Base-by-base conservation (phyloP, 2,329 filamentous ascomycete genomes). In the Colletotrichum costaricense region DNA sequence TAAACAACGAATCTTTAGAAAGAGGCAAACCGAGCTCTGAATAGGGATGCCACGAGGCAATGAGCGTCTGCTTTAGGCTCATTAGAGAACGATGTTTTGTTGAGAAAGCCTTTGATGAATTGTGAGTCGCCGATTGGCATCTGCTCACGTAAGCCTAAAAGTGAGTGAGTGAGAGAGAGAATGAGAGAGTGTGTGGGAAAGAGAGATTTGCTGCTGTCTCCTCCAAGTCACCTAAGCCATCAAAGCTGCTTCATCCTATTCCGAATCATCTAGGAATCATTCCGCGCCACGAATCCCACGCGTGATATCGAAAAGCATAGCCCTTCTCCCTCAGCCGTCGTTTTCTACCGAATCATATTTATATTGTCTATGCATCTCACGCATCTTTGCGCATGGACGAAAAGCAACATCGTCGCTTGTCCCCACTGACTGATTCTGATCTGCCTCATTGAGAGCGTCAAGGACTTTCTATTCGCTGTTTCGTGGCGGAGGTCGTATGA, bases 381-480 rank as follows among this genome's bases (percentile, higher is more conserved):
- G 19, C 8, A 49, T 9, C 7, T n/a, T 49, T 7, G 16, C 42
- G 42, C 42, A n/a, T 49, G 19, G 19, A n/a, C n/a, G 42, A 49
- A 49, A 7, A 9, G 19, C 19, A 19, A 49, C 42, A n/a, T 11
- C 42, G 42, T 49, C 42, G 16, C 5, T 49, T n/a, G 19, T 49
- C 7, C 19, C 19, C 19, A 49, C 42, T 0, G 19, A 16, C 16
- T 49, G 12, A 26, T 38, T 54, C 12, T 5, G 12, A 19, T 67
- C 64, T 67, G 54, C 60, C 54, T 66, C 14, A 38, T 66, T 66
- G 38, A 52, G 54, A 24, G 38, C 42, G 24, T n/a, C 30, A 24
- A 49, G 35, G 62, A 12, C n/a, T 19, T 24, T n/a, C 26, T 62
- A 58, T 58, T 65, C 52, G 35, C 52, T 33, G 14, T 16, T 35